Percentiles rank a stretch among this genome's conserved stretches.
These are phyloP conservation scores for Mycosarcoma mackinlayi DNA, from an alignment of 1,284 basidiomycete genomes.

Conservation along the genomic window DNA sequence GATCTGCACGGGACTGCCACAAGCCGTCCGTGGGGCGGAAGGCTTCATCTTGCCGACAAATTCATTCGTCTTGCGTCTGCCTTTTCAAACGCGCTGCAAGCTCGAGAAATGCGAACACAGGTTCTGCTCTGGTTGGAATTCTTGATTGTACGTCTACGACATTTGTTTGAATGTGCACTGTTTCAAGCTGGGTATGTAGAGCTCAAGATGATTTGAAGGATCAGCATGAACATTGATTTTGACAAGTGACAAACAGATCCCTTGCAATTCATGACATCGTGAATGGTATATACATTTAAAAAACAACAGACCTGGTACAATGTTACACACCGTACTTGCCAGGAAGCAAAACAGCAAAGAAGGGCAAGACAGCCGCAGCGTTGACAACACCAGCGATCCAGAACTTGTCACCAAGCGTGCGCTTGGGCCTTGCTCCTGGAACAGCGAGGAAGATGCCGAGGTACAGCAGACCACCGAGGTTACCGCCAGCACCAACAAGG, in stretches of 20 bases:
- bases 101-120: too few relatives aligned
- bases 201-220: neutral
- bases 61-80: too few relatives aligned
- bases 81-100: too few relatives aligned
- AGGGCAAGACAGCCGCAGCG: slow-evolving; percentile 49
- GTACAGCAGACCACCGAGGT: slow-evolving; percentile 59
- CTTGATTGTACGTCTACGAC: too few relatives aligned
- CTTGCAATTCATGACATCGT: slow-evolving; percentile 2
- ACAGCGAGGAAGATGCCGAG: slow-evolving; percentile 53
- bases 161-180: too few relatives aligned
- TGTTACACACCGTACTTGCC: slow-evolving; percentile 37
- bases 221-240: neutral
- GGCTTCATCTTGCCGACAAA: too few relatives aligned
- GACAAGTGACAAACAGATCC: neutral
- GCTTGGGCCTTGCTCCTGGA: slow-evolving; percentile 37
- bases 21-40: too few relatives aligned
- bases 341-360: slow-evolving; percentile 46
- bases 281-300: slow-evolving; percentile 6
- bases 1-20: too few relatives aligned
- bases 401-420: slow-evolving; percentile 60
- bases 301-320: neutral
- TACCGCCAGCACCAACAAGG: slow-evolving; percentile 55
- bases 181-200: too few relatives aligned
- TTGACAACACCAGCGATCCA: slow-evolving; percentile 62
- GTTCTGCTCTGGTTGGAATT: too few relatives aligned